Conservation (phyloP, 805 yeast genomes). For the Middelhovenomyces tepae region DNA sequence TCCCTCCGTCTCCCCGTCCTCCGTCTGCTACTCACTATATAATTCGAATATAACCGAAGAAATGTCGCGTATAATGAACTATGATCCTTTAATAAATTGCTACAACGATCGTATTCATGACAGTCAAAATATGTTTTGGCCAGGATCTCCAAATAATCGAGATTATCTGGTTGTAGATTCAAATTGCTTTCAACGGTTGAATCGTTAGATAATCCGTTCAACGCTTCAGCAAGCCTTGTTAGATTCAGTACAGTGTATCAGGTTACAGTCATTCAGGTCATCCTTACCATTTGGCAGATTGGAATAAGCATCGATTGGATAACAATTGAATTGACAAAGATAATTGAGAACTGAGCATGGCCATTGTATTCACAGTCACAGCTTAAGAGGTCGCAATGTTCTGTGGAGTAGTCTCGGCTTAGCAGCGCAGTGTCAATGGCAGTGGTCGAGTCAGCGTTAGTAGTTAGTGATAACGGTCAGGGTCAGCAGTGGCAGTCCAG, state of each 20-base stretch:
- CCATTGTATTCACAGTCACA: too few species aligned
- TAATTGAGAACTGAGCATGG: too few species aligned
- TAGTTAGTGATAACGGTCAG: too few species aligned
- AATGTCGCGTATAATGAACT: slow-evolving; percentile 39
- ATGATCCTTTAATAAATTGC: slow-evolving; percentile 41
- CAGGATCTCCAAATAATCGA: slow-evolving; percentile 28
- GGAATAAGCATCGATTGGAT: slow-evolving; percentile 49
- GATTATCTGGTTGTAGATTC: slow-evolving; percentile 5
- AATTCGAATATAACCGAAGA: slow-evolving; percentile 57
- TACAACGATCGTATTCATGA: slow-evolving; percentile 77
- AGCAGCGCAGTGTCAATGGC: too few species aligned
- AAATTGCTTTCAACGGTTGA: too few species aligned
- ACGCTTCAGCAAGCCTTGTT: slow-evolving; percentile 55
- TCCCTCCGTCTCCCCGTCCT: too few species aligned
- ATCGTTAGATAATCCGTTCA: slow-evolving; percentile 51
- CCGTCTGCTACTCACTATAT: slow-evolving; percentile 35
- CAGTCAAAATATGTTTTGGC: slow-evolving; percentile 72
- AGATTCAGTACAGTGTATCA: slow-evolving; percentile 1
- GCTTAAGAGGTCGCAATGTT: too few species aligned
- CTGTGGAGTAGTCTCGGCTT: too few species aligned
- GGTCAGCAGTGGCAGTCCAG: too few species aligned
- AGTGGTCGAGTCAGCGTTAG: too few species aligned
- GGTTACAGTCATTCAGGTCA: not conserved
- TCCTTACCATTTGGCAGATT: slow-evolving; percentile 53
- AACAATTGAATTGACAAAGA: slow-evolving; percentile 40